phyloP scores from a whole-genome alignment of 805 yeast species.

The Starmerella riodocensis region DNA sequence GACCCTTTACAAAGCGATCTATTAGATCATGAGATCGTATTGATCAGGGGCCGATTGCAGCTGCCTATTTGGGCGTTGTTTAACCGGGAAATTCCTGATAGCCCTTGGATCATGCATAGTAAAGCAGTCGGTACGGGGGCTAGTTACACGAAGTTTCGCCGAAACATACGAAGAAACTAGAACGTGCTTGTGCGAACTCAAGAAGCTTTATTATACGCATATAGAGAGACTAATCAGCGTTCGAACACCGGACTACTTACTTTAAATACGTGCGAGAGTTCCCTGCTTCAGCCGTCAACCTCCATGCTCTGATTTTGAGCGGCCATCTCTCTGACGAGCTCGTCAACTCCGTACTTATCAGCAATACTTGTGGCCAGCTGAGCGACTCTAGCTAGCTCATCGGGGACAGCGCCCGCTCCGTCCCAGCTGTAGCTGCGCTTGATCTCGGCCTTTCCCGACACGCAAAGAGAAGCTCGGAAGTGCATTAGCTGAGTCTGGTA shows the following conservation, averaged over 20 bases:
- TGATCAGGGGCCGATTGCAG: slow-evolving; percentile 28
- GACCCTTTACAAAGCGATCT: slow-evolving; percentile 18
- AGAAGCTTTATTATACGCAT: background rate
- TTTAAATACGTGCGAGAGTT: no score
- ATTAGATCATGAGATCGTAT: slow-evolving; percentile 1
- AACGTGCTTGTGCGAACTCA: background rate
- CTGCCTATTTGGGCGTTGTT: slow-evolving; percentile 47
- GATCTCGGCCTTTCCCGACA: slow-evolving; percentile 1
- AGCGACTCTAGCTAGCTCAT: slow-evolving; percentile 5
- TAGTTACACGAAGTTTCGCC: slow-evolving; percentile 44
- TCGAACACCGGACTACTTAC: no score
- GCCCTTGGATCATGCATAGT: slow-evolving; percentile 35
- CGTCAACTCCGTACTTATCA: slow-evolving; percentile 5
- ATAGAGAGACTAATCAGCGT: background rate
- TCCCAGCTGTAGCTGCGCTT: slow-evolving; percentile 5
- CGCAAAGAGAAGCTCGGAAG: background rate
- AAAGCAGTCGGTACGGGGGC: slow-evolving; percentile 32
- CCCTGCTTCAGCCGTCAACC: slow-evolving; percentile 1
- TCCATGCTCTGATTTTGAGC: background rate
- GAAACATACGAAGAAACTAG: slow-evolving; percentile 34
- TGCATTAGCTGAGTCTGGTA: background rate
- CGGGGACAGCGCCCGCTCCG: background rate
- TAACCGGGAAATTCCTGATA: slow-evolving; percentile 22
- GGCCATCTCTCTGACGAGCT: background rate
- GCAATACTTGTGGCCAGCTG: slow-evolving; percentile 6